Conservation (phyloP, 1,284 basidiomycete species). For the Acaromyces ingoldii region DNA sequence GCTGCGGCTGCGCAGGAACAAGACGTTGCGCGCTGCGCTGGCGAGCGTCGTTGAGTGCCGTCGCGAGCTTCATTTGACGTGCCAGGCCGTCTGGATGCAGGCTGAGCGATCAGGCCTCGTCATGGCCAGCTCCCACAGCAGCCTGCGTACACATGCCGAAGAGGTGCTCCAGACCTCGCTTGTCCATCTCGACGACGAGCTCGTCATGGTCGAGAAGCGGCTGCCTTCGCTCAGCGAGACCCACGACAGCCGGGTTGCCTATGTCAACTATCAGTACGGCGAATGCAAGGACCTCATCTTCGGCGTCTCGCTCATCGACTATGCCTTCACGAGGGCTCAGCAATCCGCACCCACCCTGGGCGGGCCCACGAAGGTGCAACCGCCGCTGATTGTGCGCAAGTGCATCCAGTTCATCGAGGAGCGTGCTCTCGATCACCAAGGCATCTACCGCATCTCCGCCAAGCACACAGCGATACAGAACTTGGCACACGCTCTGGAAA, state of each 20-base stretch:
- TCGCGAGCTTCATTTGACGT: slow-evolving; percentile 64
- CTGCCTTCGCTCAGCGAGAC: slow-evolving; percentile 53
- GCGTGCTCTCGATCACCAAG: slow-evolving; percentile 56
- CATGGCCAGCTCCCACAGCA: slow-evolving; percentile 23
- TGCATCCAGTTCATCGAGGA: slow-evolving; percentile 80
- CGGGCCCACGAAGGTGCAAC: slow-evolving; percentile 21
- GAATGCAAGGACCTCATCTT: slow-evolving; percentile 75
- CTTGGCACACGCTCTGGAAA: slow-evolving; percentile 82
- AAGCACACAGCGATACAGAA: slow-evolving; percentile 77
- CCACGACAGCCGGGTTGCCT: slow-evolving; percentile 63
- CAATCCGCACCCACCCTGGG: slow-evolving; percentile 6
- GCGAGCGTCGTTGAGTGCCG: slow-evolving; percentile 77
- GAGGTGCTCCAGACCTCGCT: slow-evolving; percentile 66
- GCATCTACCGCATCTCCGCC: slow-evolving; percentile 65
- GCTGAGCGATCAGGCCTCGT: slow-evolving; percentile 26
- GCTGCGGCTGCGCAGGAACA: slow-evolving; percentile 67
- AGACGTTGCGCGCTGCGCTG: slow-evolving; percentile 75
- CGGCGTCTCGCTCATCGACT: slow-evolving; percentile 84
- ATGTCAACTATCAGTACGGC: slow-evolving; percentile 72
- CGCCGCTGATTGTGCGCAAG: slow-evolving; percentile 74
- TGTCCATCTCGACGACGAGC: slow-evolving; percentile 62
- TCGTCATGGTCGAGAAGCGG: slow-evolving; percentile 58
- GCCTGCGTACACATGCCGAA: slow-evolving; percentile 53
- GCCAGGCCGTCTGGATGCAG: slow-evolving; percentile 52
- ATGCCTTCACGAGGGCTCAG: slow-evolving; percentile 65